Evolutionary conservation across 1,139 yeast species (phyloP), one percentile per base, ranked within the genome.

Genomic region (Geotrichum aggregatum): DNA sequence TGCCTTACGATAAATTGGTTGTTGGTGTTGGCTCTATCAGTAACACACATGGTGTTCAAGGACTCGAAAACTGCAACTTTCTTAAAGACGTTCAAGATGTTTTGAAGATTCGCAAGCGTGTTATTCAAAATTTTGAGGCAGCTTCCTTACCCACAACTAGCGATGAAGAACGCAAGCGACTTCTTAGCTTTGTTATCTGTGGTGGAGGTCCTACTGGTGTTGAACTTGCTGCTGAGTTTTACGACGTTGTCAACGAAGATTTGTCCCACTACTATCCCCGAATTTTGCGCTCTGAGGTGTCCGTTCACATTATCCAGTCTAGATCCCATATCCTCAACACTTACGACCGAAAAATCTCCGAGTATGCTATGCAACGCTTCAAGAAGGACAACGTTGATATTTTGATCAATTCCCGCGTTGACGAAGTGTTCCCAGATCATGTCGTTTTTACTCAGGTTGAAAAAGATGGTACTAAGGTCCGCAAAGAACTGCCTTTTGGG

Each of bases 161-260:
- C 1, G 79, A 77, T 56, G 82, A 75, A 47, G 84, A 81, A 63
- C 76, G 84, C 59, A 78, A 76, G 61, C 74, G 75, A 52, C 66
- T 81, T 50, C 68, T 82, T 52, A 78, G 82, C 57, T 80, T 80
- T 69, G 86, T 82, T 24, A 76, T 82, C 41, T 82, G 85, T 63
- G 87, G 86, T 56, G 87, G 85, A 54, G 86, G 86, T 30, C 86
- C 86, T 57, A 82, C 86, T 1, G 87, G 87, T 59, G 83, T 80
- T 41, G 87, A 82, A 63, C 74, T 82, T 59, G 86, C 86, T 21
- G 84, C 85, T 26, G 84, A 81, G 63, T 75, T 81, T 26, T 80
- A 71, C 58, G 86, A 81, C 61, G 63, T 80, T 56, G 67, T 81
- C 60, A 79, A 79, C 61, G 86, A 81, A 65, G 85, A 81, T 63